These are phyloP conservation scores for Pythium vanterpoolii DNA, from an alignment of 352 stramenopile species.

Conservation along the genomic window DNA sequence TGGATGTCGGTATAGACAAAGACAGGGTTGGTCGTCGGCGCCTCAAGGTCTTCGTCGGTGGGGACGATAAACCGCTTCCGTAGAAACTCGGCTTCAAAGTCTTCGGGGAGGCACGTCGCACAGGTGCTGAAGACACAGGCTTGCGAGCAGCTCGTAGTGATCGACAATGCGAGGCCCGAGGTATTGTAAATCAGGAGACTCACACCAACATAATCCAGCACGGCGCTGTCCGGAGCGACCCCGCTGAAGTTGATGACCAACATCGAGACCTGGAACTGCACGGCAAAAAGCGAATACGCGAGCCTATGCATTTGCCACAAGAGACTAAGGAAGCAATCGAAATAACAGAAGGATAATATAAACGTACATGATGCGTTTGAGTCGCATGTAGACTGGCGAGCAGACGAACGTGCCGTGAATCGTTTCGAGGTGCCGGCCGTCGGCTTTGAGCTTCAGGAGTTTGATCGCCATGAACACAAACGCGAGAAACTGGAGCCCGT, in stretches of 20 bases:
- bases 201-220: background rate
- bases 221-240: background rate
- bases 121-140: slow-evolving; percentile 16
- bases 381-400: slow-evolving; percentile 60
- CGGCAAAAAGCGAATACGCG: slow-evolving; percentile 54
- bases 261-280: slow-evolving; percentile 44
- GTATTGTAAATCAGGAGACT: slow-evolving; percentile 12
- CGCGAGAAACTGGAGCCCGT: slow-evolving; percentile 49
- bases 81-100: slow-evolving; percentile 17
- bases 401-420: slow-evolving; percentile 57
- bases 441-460: slow-evolving; percentile 43
- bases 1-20: slow-evolving; percentile 34
- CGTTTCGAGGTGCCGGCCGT: slow-evolving; percentile 57
- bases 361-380: slow-evolving; percentile 64
- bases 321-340: background rate
- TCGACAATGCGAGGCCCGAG: slow-evolving; percentile 3
- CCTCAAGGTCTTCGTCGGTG: slow-evolving; percentile 9
- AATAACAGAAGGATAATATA: background rate
- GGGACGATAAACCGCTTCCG: slow-evolving; percentile 1
- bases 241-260: slow-evolving; percentile 14
- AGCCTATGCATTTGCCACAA: slow-evolving; percentile 36
- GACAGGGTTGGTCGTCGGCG: slow-evolving; percentile 19
- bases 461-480: slow-evolving; percentile 52
- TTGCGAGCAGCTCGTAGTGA: slow-evolving; percentile 18
- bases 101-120: slow-evolving; percentile 3